These are phyloP conservation scores for Pythium pyrilobum DNA, from an alignment of 352 stramenopile genomes.

Conservation along the genomic window DNA sequence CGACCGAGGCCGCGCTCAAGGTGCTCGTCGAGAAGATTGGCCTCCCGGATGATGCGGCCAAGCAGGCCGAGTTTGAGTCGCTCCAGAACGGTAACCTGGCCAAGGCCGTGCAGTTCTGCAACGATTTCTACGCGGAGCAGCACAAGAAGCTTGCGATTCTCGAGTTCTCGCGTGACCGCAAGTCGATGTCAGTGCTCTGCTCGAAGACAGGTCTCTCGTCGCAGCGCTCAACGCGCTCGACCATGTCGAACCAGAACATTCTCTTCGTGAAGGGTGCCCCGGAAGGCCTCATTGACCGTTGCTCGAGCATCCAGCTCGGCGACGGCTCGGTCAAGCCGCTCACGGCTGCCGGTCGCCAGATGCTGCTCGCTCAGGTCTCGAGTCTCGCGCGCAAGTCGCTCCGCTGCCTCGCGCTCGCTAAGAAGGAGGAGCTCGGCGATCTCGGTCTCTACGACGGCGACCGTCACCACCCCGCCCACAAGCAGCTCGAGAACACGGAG, in stretches of 20 bases:
- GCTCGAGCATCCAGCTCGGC: slow-evolving; percentile 89
- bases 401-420: slow-evolving; percentile 94
- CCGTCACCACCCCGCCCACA: slow-evolving; percentile 80
- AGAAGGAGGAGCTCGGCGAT: slow-evolving; percentile 91
- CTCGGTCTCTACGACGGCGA: slow-evolving; percentile 78
- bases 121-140: slow-evolving; percentile 68
- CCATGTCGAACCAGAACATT: slow-evolving; percentile 81
- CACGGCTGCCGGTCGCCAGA: slow-evolving; percentile 79
- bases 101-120: slow-evolving; percentile 80
- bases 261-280: slow-evolving; percentile 98
- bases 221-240: slow-evolving; percentile 55
- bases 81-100: slow-evolving; percentile 54
- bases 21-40: slow-evolving; percentile 95
- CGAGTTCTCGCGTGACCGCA: slow-evolving; percentile 96
- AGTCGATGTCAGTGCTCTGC: slow-evolving; percentile 97
- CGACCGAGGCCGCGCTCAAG: slow-evolving; percentile 96
- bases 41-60: slow-evolving; percentile 56
- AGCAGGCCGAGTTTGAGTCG: slow-evolving; percentile 57
- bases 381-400: slow-evolving; percentile 91
- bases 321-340: slow-evolving; percentile 92
- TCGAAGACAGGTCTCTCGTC: slow-evolving; percentile 31
- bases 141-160: slow-evolving; percentile 92
- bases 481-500: slow-evolving; percentile 72
- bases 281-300: slow-evolving; percentile 96
- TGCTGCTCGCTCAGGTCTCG: slow-evolving; percentile 89